A percentile compares a stretch with the other conserved stretches of the same genome.
Conservation (phyloP, 2,329 filamentous ascomycete species). For the Beauveria pseudobassiana region DNA sequence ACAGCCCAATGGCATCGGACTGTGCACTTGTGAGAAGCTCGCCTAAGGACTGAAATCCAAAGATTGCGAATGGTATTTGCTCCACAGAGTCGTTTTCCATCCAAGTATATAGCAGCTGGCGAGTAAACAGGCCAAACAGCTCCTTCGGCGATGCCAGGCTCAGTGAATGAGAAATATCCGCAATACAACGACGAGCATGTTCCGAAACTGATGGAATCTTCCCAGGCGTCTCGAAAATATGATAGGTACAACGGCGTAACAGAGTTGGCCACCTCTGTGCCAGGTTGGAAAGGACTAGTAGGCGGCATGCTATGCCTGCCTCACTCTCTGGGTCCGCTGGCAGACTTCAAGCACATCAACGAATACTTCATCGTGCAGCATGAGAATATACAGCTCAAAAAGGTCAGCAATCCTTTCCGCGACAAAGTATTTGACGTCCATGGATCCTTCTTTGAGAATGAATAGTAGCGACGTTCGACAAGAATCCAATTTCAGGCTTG, state of each 20-base stretch:
- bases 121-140: conserved; percentile 76
- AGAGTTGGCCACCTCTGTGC: conserved; percentile 82
- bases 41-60: conserved; percentile 63
- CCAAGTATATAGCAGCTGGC: conserved; percentile 90
- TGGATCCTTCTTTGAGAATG: conserved; percentile 58
- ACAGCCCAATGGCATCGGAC: conserved; percentile 70
- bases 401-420: conserved; percentile 62
- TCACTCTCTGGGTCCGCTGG: conserved; percentile 61
- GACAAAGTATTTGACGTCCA: conserved; percentile 69
- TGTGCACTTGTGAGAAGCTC: conserved; percentile 65
- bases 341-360: conserved; percentile 74
- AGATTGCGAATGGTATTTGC: conserved; percentile 78
- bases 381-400: conserved; percentile 76
- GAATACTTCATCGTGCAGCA: conserved; percentile 76
- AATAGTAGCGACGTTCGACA: conserved; percentile 65
- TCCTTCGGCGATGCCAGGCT: conserved; percentile 57
- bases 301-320: conserved; percentile 79
- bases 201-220: conserved; percentile 55
- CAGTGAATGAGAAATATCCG: conserved; percentile 57
- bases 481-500: conserved; percentile 47
- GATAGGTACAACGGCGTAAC: conserved; percentile 79
- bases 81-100: conserved; percentile 58
- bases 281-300: conserved; percentile 68
- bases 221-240: conserved; percentile 86
- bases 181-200: conserved; percentile 68